Evolutionary conservation across 495 filamentous ascomycete species (phyloP).

Genomic region (Lophiotrema nucula): DNA sequence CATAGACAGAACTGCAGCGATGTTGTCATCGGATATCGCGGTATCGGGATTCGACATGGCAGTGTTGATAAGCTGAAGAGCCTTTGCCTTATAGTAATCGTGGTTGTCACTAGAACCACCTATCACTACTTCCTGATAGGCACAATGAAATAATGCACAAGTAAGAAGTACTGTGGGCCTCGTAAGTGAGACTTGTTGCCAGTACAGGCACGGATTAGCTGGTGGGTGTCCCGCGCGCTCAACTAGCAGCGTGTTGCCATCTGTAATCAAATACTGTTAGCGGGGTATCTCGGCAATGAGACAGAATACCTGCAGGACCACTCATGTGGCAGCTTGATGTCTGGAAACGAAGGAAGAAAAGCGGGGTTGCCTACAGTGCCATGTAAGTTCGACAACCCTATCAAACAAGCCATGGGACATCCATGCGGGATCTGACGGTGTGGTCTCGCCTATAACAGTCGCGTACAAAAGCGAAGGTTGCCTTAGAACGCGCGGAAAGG

Average conservation of each 20-base stretch:
- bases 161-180: slow-evolving; percentile 18
- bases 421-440: slow-evolving; percentile 6
- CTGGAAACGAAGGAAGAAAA: no score
- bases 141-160: slow-evolving; percentile 14
- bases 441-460: neutral
- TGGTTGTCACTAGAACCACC: slow-evolving; percentile 2
- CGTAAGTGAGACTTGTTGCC: slow-evolving; percentile 5
- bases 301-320: neutral
- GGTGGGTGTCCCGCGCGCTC: slow-evolving; percentile 5
- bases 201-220: slow-evolving; percentile 7
- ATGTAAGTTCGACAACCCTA: slow-evolving; percentile 2
- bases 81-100: slow-evolving; percentile 9
- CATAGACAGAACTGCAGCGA: slow-evolving; percentile 9
- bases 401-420: slow-evolving; percentile 5
- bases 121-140: slow-evolving; percentile 5
- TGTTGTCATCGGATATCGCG: slow-evolving; percentile 9
- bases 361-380: slow-evolving; percentile 11
- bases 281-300: neutral
- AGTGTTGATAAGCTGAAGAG: slow-evolving; percentile 11
- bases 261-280: neutral
- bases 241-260: slow-evolving; percentile 3
- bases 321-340: neutral
- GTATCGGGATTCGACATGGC: slow-evolving; percentile 8
- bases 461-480: neutral
- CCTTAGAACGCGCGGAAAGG: neutral